Percentiles rank a stretch among this genome's conserved stretches.
Evolutionary conservation across 306 rosid species (phyloP).

Genomic region (Cercis canadensis): DNA sequence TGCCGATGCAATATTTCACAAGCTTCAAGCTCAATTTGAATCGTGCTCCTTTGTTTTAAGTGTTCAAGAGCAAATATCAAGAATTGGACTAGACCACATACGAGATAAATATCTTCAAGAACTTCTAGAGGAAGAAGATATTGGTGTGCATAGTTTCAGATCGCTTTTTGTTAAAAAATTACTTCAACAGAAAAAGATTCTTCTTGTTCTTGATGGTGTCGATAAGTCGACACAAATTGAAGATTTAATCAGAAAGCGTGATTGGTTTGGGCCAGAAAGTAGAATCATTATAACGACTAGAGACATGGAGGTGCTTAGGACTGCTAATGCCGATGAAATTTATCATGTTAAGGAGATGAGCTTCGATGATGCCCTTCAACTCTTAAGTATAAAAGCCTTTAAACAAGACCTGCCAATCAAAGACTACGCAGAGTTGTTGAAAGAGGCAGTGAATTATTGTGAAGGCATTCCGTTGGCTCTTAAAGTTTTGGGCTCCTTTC

Average conservation of each 20-base stretch:
- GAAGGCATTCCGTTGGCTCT: conserved; percentile 32
- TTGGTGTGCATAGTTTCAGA: too few species aligned
- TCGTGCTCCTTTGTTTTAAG: not conserved
- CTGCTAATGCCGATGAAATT: not conserved
- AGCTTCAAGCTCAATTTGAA: not conserved
- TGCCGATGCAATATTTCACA: not conserved
- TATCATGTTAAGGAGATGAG: conserved; percentile 1
- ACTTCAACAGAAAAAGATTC: not conserved
- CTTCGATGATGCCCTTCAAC: not conserved
- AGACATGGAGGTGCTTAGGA: conserved; percentile 3
- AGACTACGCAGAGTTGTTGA: not conserved
- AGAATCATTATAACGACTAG: conserved; percentile 8
- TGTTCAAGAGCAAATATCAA: not conserved
- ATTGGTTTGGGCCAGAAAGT: conserved; percentile 27
- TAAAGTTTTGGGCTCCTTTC: conserved; percentile 2
- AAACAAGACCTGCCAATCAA: not conserved
- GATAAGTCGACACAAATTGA: not conserved
- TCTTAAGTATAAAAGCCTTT: conserved; percentile 32
- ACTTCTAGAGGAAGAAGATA: not conserved
- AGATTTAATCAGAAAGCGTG: not conserved
- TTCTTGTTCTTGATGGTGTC: conserved; percentile 35
- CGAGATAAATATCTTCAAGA: not conserved
- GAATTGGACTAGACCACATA: not conserved
- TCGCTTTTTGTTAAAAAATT: not conserved
- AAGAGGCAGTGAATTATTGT: not conserved